A percentile compares a stretch with the other conserved stretches of the same genome.
Conservation (phyloP, 331 rosid genomes). For the Arachis monticola region DNA sequence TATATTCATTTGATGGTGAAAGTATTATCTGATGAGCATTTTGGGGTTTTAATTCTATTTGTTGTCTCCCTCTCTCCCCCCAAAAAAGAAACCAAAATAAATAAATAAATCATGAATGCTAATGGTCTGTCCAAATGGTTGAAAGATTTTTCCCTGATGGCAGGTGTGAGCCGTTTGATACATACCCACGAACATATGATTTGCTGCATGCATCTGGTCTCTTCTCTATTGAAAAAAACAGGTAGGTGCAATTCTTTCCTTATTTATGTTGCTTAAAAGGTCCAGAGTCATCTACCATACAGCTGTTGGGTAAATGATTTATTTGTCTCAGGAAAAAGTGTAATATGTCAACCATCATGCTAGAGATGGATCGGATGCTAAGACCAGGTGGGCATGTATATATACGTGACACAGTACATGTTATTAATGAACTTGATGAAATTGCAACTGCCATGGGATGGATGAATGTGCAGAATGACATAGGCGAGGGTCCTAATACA, state of each 20-base stretch:
- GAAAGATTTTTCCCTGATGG: not conserved
- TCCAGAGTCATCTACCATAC: not conserved
- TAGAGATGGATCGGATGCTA: constrained; percentile 89
- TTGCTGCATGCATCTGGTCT: constrained; percentile 80
- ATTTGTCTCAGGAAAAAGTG: constrained; percentile 58
- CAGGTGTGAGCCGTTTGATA: constrained; percentile 97
- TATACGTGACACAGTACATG: constrained; percentile 65
- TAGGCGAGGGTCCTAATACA: constrained; percentile 87
- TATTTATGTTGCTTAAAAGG: constrained; percentile 3
- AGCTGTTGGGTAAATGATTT: constrained; percentile 9
- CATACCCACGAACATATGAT: constrained; percentile 94
- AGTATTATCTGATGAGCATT: not conserved
- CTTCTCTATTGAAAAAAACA: constrained; percentile 73
- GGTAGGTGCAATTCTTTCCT: constrained; percentile 47
- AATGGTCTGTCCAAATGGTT: too few relatives aligned
- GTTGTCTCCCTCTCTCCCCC: too few relatives aligned
- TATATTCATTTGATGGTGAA: too few relatives aligned
- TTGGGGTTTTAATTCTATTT: not conserved
- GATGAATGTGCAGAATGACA: constrained; percentile 54
- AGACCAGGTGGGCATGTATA: constrained; percentile 87
- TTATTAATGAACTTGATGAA: constrained; percentile 64
- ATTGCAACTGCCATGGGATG: constrained; percentile 77
- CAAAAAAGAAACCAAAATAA: too few relatives aligned
- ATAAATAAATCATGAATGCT: too few relatives aligned
- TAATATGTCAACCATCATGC: constrained; percentile 77